These are phyloP conservation scores for Candida montana DNA, from an alignment of 805 yeast species.

Conservation along the genomic window DNA sequence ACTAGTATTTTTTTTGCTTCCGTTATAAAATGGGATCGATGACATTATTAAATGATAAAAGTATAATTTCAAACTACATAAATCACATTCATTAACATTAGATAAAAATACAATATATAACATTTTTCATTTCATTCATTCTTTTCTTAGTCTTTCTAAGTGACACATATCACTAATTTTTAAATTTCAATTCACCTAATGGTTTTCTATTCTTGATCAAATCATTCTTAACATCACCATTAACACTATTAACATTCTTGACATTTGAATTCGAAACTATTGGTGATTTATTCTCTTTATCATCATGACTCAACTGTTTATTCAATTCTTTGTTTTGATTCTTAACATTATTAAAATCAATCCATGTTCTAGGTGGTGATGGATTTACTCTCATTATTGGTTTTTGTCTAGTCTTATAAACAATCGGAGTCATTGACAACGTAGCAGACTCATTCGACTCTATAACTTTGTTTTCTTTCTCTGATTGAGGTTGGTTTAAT, in stretches of 20 bases:
- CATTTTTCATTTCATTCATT: background rate
- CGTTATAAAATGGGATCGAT: too few relatives aligned
- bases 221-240: background rate
- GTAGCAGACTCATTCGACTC: background rate
- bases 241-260: too few relatives aligned
- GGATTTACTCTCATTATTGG: constrained; percentile 20
- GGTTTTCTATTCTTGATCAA: constrained; percentile 6
- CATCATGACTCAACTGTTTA: too few relatives aligned
- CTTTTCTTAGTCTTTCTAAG: too few relatives aligned
- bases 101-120: background rate
- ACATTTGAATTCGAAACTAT: too few relatives aligned
- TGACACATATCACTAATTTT: too few relatives aligned
- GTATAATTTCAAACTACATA: background rate
- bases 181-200: constrained; percentile 3
- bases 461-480: too few relatives aligned
- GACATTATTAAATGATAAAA: too few relatives aligned
- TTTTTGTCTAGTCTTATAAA: constrained; percentile 15
- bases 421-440: constrained; percentile 10
- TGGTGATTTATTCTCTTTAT: constrained; percentile 9
- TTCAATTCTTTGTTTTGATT: too few relatives aligned
- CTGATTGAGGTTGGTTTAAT: too few relatives aligned
- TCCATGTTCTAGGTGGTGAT: constrained; percentile 14
- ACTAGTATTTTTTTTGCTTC: too few relatives aligned
- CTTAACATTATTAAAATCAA: too few relatives aligned
- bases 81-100: background rate